Conservation (phyloP, 2,329 filamentous ascomycete genomes). For the Pyricularia sp. region DNA sequence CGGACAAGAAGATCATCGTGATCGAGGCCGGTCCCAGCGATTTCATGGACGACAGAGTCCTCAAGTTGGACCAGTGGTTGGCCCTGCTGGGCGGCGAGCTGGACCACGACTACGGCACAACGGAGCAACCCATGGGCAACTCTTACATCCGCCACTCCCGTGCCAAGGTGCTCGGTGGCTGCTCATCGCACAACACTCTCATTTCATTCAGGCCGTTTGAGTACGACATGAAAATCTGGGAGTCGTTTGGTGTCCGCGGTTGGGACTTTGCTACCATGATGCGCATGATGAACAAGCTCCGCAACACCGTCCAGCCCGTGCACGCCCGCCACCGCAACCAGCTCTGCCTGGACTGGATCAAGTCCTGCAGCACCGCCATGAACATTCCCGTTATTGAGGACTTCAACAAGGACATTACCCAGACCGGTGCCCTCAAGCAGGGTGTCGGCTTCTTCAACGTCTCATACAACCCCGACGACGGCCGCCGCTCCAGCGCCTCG, state of each 20-base stretch:
- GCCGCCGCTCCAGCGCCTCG: slow-evolving; percentile 73
- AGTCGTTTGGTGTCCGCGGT: slow-evolving; percentile 69
- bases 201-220: slow-evolving; percentile 89
- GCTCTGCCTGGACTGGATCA: slow-evolving; percentile 83
- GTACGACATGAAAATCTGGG: slow-evolving; percentile 81
- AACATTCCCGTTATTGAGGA: slow-evolving; percentile 73
- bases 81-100: slow-evolving; percentile 75
- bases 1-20: slow-evolving; percentile 69
- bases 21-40: slow-evolving; percentile 88
- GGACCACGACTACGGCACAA: slow-evolving; percentile 86
- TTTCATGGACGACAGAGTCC: slow-evolving; percentile 77
- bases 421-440: slow-evolving; percentile 61
- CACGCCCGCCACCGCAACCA: slow-evolving; percentile 81
- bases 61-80: slow-evolving; percentile 82
- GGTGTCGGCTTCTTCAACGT: slow-evolving; percentile 87
- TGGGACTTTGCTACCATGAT: slow-evolving; percentile 85
- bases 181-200: slow-evolving; percentile 88
- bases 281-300: slow-evolving; percentile 70
- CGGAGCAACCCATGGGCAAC: slow-evolving; percentile 84
- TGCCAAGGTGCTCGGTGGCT: slow-evolving; percentile 85
- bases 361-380: slow-evolving; percentile 69
- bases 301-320: slow-evolving; percentile 85
- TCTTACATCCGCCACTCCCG: slow-evolving; percentile 86
- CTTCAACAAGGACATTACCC: slow-evolving; percentile 77
- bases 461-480: slow-evolving; percentile 83